Conservation (phyloP, 441 rosid genomes). For the Geranium incanum region DNA sequence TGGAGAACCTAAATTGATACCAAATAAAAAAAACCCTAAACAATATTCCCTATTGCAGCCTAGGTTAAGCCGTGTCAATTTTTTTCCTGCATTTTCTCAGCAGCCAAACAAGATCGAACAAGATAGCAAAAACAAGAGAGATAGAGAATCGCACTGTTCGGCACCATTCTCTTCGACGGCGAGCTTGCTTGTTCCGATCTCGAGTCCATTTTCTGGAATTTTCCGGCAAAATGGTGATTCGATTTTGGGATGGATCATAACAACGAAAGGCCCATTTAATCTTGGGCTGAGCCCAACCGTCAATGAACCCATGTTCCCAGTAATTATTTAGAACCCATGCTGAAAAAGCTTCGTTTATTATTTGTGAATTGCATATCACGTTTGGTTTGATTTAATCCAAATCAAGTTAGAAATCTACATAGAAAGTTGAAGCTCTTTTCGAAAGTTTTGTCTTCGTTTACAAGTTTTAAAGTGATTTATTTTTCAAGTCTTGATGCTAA, state of each 20-base stretch:
- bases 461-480: too few species aligned
- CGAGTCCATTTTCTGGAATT: slow-evolving; percentile 45
- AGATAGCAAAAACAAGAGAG: slow-evolving; percentile 1
- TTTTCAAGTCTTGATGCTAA: too few species aligned
- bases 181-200: slow-evolving; percentile 57
- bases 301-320: background rate
- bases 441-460: too few species aligned
- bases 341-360: too few species aligned
- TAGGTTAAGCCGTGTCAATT: background rate
- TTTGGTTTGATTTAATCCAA: too few species aligned
- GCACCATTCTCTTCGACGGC: slow-evolving; percentile 71
- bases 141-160: slow-evolving; percentile 48
- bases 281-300: background rate
- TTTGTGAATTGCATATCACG: too few species aligned
- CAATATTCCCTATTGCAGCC: background rate
- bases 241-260: background rate
- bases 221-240: slow-evolving; percentile 3
- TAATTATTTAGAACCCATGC: too few species aligned
- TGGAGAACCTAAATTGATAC: too few species aligned
- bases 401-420: too few species aligned
- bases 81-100: background rate
- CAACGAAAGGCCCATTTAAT: background rate
- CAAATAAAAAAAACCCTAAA: too few species aligned
- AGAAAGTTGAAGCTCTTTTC: too few species aligned
- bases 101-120: background rate